Evolutionary conservation across 2,329 filamentous ascomycete species (phyloP).

Genomic region (Periconia digitata): DNA sequence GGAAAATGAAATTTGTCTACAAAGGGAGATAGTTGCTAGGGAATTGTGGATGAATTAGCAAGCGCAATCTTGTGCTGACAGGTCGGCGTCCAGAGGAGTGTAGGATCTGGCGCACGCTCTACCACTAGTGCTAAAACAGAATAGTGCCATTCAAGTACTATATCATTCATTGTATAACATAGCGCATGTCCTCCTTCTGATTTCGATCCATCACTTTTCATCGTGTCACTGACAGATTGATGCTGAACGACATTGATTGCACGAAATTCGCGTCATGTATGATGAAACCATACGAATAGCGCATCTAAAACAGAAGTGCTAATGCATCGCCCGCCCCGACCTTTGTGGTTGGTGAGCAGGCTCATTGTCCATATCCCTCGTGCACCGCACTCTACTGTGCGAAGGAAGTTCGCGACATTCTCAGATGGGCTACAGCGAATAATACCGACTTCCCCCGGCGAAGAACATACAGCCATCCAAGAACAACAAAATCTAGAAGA

Average conservation of each 20-base stretch:
- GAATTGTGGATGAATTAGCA: background rate
- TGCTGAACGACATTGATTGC: background rate
- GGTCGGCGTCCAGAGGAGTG: background rate
- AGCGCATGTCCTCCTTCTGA: background rate
- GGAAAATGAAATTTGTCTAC: background rate
- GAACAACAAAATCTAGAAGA: no score
- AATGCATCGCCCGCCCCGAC: background rate
- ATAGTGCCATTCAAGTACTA: background rate
- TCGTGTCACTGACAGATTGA: background rate
- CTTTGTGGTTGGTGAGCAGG: background rate
- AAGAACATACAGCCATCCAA: no score
- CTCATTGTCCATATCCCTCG: background rate
- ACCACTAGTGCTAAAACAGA: background rate
- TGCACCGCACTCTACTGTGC: background rate
- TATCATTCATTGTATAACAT: background rate
- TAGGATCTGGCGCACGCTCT: background rate
- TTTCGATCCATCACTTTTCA: background rate
- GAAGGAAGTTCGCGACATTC: no score
- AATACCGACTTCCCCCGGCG: no score
- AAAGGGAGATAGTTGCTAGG: background rate
- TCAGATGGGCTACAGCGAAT: no score
- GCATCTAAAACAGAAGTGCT: background rate
- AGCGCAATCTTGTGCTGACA: background rate
- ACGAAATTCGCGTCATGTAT: background rate
- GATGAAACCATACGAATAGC: background rate